Percentiles rank a stretch among this genome's conserved stretches.
phyloP scores from a whole-genome alignment of 305 asterid genomes.

The Fraxinus xanthoxyloides region DNA sequence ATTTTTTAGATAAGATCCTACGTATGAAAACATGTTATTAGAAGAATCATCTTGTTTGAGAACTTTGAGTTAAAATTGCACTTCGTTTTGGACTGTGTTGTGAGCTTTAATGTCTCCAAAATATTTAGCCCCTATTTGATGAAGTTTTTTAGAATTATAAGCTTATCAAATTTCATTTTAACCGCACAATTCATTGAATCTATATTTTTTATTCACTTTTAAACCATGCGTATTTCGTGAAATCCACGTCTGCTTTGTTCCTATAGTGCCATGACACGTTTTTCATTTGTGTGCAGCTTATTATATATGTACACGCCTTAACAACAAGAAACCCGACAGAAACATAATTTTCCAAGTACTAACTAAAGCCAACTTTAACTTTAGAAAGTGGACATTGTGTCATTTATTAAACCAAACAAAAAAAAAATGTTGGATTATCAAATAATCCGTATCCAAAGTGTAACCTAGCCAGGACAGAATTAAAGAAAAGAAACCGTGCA shows the following conservation, averaged over 20 bases:
- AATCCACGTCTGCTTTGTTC: not conserved
- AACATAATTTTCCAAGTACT: not conserved
- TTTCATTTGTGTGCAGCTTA: not conserved
- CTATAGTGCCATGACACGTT: not conserved
- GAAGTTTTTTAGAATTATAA: too few relatives aligned
- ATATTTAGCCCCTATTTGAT: too few relatives aligned
- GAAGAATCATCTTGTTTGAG: not conserved
- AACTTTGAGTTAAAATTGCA: not conserved
- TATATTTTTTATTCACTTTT: too few relatives aligned
- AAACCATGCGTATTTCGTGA: too few relatives aligned
- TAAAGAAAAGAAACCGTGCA: slow-evolving; percentile 9
- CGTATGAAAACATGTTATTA: not conserved
- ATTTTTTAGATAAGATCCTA: not conserved
- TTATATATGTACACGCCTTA: not conserved
- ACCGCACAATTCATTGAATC: too few relatives aligned
- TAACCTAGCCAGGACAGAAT: not conserved
- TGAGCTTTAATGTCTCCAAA: not conserved
- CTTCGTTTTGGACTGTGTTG: too few relatives aligned
- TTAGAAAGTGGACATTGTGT: slow-evolving; percentile 12
- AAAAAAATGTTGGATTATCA: not conserved
- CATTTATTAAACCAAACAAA: not conserved
- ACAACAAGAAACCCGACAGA: not conserved
- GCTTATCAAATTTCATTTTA: too few relatives aligned
- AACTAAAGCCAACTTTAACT: not conserved
- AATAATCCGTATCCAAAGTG: slow-evolving; percentile 1